Percentiles rank a stretch among this genome's conserved stretches.
Conservation (phyloP, 2,329 filamentous ascomycete genomes). For the Penicillium sp. region DNA sequence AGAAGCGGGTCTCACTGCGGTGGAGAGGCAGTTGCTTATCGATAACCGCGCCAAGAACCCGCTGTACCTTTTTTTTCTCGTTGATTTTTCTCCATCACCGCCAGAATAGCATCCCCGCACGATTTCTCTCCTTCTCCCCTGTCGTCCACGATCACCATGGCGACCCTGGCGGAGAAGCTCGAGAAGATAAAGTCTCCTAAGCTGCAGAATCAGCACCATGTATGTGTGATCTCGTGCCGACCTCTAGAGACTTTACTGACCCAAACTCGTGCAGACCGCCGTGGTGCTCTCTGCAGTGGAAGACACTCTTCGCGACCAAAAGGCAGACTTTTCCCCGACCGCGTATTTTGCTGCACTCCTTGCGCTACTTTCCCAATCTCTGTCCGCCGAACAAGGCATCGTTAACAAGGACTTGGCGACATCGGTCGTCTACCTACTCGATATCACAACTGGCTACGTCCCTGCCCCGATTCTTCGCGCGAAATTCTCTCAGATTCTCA, state of each 20-base stretch:
- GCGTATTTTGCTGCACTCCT: conserved; percentile 95
- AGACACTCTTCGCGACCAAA: conserved; percentile 83
- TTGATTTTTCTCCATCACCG: conserved; percentile 25
- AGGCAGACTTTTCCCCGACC: conserved; percentile 74
- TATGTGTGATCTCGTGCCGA: conserved; percentile 41
- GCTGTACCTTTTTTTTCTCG: conserved; percentile 31
- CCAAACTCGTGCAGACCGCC: conserved; percentile 38
- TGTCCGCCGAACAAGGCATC: conserved; percentile 56
- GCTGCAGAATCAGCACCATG: conserved; percentile 90
- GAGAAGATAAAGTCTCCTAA: conserved; percentile 97
- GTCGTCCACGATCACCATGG: conserved; percentile 40
- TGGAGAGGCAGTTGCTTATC: conserved; percentile 16
- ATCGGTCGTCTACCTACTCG: conserved; percentile 90
- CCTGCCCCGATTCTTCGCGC: conserved; percentile 82
- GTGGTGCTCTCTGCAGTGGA: conserved; percentile 88
- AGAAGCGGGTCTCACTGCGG: neutral
- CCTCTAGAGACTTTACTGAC: conserved; percentile 6
- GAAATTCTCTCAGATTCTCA: conserved; percentile 92
- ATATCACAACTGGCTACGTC: conserved; percentile 79
- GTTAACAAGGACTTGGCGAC: conserved; percentile 77
- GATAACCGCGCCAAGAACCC: conserved; percentile 29
- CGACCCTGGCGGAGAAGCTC: conserved; percentile 79
- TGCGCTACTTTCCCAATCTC: conserved; percentile 74
- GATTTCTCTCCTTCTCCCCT: conserved; percentile 22
- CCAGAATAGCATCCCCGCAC: conserved; percentile 21